These are phyloP conservation scores for Colletotrichum tamarilloi DNA, from an alignment of 2,329 filamentous ascomycete genomes.

Conservation along the genomic window DNA sequence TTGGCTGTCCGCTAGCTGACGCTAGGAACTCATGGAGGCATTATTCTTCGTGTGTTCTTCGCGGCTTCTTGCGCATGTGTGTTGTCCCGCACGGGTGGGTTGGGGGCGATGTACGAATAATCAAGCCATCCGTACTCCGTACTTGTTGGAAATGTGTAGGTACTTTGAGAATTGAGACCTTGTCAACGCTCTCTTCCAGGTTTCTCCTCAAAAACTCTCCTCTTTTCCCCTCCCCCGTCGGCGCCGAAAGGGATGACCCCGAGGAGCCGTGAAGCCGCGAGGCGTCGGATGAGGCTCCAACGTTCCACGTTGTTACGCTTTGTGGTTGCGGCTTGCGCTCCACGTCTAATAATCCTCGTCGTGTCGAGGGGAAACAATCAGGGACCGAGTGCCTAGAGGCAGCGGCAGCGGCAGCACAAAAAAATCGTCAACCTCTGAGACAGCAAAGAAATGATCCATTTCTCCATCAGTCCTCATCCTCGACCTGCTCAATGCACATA, in stretches of 20 bases:
- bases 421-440: slow-evolving; percentile 20
- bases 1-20: not conserved
- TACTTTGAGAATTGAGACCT: too few species aligned
- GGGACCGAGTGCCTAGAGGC: slow-evolving; percentile 1
- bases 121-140: not conserved
- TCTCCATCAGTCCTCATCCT: slow-evolving; percentile 32
- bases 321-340: slow-evolving; percentile 5
- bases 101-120: not conserved
- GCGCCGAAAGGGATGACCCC: slow-evolving; percentile 4
- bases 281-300: slow-evolving; percentile 22
- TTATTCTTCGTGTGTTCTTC: slow-evolving; percentile 30
- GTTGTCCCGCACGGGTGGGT: slow-evolving; percentile 5
- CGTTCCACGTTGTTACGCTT: slow-evolving; percentile 15
- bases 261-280: slow-evolving; percentile 11
- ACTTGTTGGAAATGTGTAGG: not conserved
- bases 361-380: slow-evolving; percentile 1
- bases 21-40: not conserved
- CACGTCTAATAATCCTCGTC: not conserved
- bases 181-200: not conserved
- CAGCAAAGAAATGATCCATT: slow-evolving; percentile 11
- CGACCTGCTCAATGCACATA: slow-evolving; percentile 25
- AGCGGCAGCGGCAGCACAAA: not conserved
- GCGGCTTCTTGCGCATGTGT: slow-evolving; percentile 29
- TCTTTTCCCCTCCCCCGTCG: not conserved
- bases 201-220: not conserved